Evolutionary conservation across 768 basidiomycete genomes (phyloP).

Genomic region (Suillus decipiens): DNA sequence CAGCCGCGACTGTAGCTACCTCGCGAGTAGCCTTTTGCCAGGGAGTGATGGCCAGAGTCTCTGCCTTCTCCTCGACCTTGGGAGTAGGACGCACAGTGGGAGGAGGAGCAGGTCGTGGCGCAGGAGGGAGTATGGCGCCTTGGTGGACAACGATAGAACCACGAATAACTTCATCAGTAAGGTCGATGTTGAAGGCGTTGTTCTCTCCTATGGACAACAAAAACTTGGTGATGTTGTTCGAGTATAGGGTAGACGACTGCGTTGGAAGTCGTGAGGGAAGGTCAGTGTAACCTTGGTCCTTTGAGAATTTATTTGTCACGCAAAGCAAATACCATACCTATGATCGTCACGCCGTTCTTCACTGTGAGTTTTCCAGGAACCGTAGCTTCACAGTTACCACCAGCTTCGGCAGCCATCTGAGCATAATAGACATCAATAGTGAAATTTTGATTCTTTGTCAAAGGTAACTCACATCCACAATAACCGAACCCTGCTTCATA

Average conservation of each 20-base stretch:
- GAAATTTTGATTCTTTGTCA: background rate
- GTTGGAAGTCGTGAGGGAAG: constrained; percentile 87
- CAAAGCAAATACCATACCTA: constrained; percentile 47
- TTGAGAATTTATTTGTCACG: constrained; percentile 5
- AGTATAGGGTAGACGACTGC: constrained; percentile 87
- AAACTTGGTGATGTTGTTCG: constrained; percentile 91
- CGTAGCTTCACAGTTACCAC: constrained; percentile 88
- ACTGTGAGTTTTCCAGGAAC: constrained; percentile 71
- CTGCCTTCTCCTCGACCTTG: constrained; percentile 46
- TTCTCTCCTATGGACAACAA: constrained; percentile 75
- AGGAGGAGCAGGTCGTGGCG: constrained; percentile 68
- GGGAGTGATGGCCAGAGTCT: constrained; percentile 66
- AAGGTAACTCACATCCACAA: constrained; percentile 58
- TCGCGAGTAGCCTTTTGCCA: constrained; percentile 83
- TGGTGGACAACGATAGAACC: constrained; percentile 76
- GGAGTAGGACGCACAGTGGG: constrained; percentile 54
- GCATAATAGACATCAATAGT: constrained; percentile 17
- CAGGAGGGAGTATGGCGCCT: constrained; percentile 65
- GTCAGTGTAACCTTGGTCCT: constrained; percentile 70
- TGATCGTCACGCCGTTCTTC: constrained; percentile 78
- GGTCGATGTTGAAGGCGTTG: constrained; percentile 62
- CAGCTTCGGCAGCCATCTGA: constrained; percentile 72
- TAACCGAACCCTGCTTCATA: constrained; percentile 92
- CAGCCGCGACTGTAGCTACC: constrained; percentile 70
- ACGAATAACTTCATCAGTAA: constrained; percentile 83